Percentiles rank a stretch among this genome's conserved stretches.
Conservation (phyloP, 1,284 basidiomycete genomes). For the Trametes polyzona region DNA sequence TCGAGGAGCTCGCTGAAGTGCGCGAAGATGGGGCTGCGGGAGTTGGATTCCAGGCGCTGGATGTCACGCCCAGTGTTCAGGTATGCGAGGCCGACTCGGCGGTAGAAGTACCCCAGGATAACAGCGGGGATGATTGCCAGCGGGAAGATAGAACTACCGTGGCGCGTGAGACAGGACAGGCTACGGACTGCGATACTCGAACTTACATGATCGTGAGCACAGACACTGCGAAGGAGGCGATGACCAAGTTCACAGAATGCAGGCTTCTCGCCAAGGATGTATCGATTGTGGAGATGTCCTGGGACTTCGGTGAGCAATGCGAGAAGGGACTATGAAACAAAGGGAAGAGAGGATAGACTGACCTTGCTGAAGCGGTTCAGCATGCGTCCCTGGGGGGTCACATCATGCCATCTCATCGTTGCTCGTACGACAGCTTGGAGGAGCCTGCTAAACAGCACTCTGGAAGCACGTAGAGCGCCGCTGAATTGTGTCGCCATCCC, state of each 20-base stretch:
- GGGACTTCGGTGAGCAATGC: neutral
- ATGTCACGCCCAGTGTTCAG: conserved; percentile 78
- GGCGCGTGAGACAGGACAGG: too few relatives aligned
- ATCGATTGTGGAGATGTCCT: conserved; percentile 84
- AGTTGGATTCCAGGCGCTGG: conserved; percentile 78
- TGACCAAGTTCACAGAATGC: conserved; percentile 71
- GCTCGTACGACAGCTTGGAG: conserved; percentile 62
- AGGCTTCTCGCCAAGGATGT: conserved; percentile 69
- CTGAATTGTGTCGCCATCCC: conserved; percentile 60
- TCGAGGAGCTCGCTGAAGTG: conserved; percentile 81
- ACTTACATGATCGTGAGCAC: conserved; percentile 63
- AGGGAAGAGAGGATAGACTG: too few relatives aligned
- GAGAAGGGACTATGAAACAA: too few relatives aligned
- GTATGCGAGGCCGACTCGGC: conserved; percentile 71
- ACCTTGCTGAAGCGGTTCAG: conserved; percentile 71
- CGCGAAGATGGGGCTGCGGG: conserved; percentile 73
- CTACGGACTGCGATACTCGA: neutral
- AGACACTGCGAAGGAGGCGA: conserved; percentile 74
- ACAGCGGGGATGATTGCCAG: conserved; percentile 73
- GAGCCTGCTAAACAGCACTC: conserved; percentile 59
- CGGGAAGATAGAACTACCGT: conserved; percentile 63
- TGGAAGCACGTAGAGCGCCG: conserved; percentile 63
- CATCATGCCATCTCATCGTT: conserved; percentile 59
- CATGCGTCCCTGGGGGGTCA: conserved; percentile 60
- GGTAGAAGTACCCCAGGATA: conserved; percentile 66